phyloP scores from a whole-genome alignment of 23 red algal species.

The Gracilaria vermiculophylla region DNA sequence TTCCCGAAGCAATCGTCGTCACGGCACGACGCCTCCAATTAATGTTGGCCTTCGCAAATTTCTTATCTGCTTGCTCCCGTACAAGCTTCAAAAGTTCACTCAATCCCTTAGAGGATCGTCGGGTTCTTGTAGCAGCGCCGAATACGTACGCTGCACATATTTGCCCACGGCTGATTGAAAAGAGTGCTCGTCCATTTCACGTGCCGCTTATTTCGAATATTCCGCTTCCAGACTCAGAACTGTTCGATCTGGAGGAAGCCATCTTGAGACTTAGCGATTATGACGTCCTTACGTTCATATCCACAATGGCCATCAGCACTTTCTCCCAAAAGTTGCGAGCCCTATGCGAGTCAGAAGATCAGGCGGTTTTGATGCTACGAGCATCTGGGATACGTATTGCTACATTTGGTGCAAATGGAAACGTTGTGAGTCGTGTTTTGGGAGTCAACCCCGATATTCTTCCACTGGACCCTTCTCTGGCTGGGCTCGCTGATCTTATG shows the following conservation, averaged over 20 bases:
- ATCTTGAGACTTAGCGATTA: constrained; percentile 36
- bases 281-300: constrained; percentile 27
- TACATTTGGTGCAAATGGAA: constrained; percentile 19
- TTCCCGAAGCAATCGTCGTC: constrained; percentile 27
- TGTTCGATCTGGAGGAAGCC: constrained; percentile 10
- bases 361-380: constrained; percentile 18
- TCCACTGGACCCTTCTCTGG: constrained; percentile 1
- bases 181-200: constrained; percentile 21
- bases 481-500: constrained; percentile 19
- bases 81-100: not conserved
- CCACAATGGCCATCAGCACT: not conserved
- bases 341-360: not conserved
- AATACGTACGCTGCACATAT: constrained; percentile 17
- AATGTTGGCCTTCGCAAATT: not conserved
- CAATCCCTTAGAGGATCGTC: constrained; percentile 8
- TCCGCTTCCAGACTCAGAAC: not conserved
- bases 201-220: constrained; percentile 20
- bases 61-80: not conserved
- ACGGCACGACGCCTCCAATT: constrained; percentile 18
- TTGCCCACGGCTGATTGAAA: constrained; percentile 5
- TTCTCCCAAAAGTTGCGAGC: not conserved
- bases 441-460: constrained; percentile 50
- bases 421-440: not conserved
- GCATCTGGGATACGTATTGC: constrained; percentile 35
- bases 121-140: constrained; percentile 19